phyloP scores from a whole-genome alignment of 352 stramenopile genomes.

The Globisporangium spiculum region DNA sequence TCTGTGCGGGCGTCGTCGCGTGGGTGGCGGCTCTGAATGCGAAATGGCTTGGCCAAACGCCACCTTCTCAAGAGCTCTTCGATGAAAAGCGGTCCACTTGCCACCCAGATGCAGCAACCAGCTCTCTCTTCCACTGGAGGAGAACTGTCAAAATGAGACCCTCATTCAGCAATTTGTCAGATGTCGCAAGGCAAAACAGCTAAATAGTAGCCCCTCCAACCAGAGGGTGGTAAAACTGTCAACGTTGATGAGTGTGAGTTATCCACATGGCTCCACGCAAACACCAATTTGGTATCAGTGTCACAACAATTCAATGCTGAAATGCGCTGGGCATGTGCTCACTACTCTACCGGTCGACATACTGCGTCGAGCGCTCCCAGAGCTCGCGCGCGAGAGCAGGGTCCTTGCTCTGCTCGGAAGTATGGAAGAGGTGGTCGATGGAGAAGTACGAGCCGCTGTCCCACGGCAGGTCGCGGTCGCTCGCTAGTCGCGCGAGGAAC shows the following conservation, averaged over 20 bases:
- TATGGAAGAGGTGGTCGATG: slow-evolving; percentile 36
- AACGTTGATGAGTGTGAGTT: not conserved
- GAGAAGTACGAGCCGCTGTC: slow-evolving; percentile 32
- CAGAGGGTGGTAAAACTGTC: not conserved
- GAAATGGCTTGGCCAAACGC: not conserved
- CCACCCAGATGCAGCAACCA: not conserved
- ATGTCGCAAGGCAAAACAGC: not conserved
- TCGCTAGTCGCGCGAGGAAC: slow-evolving; percentile 32
- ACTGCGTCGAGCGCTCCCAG: slow-evolving; percentile 29
- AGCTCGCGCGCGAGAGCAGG: slow-evolving; percentile 21
- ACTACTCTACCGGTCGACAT: slow-evolving; percentile 10
- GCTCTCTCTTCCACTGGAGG: not conserved
- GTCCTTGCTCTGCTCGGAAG: slow-evolving; percentile 31
- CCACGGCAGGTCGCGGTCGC: slow-evolving; percentile 31
- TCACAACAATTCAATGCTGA: not conserved
- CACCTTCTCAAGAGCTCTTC: not conserved
- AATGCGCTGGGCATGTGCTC: not conserved
- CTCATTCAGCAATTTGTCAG: not conserved
- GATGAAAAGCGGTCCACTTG: not conserved
- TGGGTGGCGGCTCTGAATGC: not conserved
- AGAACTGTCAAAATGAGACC: not conserved
- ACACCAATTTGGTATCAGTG: not conserved
- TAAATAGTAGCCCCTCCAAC: not conserved
- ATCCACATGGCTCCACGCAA: not conserved
- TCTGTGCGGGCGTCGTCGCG: no score